These are phyloP conservation scores for Annona squamosa DNA, from an alignment of 164 flowering plant species.

Conservation along the genomic window DNA sequence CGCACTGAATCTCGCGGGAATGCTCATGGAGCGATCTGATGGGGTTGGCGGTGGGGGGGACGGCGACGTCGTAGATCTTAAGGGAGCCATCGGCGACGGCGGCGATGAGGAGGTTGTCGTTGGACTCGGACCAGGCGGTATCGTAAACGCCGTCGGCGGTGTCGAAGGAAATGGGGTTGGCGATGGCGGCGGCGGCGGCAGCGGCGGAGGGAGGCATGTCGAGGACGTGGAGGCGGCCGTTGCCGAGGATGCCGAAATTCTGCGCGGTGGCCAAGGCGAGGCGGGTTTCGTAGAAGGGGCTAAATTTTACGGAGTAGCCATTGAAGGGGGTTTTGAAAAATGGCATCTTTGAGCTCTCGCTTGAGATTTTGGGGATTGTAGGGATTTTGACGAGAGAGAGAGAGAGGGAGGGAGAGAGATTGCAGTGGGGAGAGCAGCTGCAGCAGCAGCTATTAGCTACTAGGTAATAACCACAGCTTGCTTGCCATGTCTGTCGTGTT, in stretches of 20 bases:
- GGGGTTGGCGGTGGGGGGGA: constrained; percentile 70
- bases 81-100: constrained; percentile 92
- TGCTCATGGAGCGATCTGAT: constrained; percentile 78
- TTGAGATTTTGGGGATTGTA: background rate
- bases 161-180: constrained; percentile 58
- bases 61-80: constrained; percentile 71
- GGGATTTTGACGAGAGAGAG: background rate
- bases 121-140: constrained; percentile 82
- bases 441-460: background rate
- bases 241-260: constrained; percentile 76
- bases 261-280: constrained; percentile 83
- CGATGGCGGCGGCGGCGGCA: constrained; percentile 15
- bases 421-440: background rate
- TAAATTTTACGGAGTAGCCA: constrained; percentile 92
- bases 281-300: constrained; percentile 86
- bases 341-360: constrained; percentile 37
- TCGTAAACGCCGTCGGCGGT: constrained; percentile 94
- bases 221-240: constrained; percentile 84
- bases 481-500: too few relatives aligned
- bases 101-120: constrained; percentile 72
- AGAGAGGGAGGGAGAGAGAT: background rate
- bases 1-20: constrained; percentile 77
- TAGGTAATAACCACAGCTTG: too few relatives aligned
- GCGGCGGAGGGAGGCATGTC: constrained; percentile 40
- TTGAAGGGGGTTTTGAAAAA: constrained; percentile 77